A percentile compares a stretch with the other conserved stretches of the same genome.
Conservation (phyloP, 768 basidiomycete species). For the Psilocybe tampanensis region DNA sequence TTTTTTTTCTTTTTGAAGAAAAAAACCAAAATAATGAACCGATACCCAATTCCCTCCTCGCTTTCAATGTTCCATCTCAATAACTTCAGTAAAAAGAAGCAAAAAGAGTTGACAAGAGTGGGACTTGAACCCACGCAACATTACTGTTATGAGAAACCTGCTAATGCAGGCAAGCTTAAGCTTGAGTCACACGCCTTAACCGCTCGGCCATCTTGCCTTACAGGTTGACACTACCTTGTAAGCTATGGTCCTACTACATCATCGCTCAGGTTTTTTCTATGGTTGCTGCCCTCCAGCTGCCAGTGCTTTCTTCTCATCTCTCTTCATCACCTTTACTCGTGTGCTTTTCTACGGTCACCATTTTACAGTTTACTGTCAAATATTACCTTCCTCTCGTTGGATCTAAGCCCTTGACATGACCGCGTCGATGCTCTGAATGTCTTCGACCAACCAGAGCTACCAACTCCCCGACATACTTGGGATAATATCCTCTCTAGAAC, state of each 20-base stretch:
- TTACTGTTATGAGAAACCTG: conserved; percentile 22
- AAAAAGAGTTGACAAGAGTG: conserved; percentile 21
- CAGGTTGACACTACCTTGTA: neutral
- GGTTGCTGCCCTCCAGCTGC: no score
- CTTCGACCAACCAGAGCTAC: conserved; percentile 29
- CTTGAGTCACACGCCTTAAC: conserved; percentile 49
- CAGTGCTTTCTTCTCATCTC: no score
- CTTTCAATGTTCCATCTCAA: neutral
- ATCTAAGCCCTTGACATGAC: no score
- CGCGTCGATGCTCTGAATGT: neutral
- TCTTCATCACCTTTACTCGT: no score
- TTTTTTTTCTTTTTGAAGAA: no score
- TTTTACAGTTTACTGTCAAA: no score
- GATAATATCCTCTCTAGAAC: conserved; percentile 32
- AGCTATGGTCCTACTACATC: neutral
- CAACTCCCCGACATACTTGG: conserved; percentile 44
- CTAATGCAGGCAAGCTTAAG: conserved; percentile 31
- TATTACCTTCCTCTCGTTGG: no score
- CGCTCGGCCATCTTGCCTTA: conserved; percentile 47
- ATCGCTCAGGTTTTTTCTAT: no score
- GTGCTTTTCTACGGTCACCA: no score
- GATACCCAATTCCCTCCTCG: no score
- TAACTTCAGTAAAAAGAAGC: neutral
- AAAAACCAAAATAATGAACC: no score
- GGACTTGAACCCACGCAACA: conserved; percentile 25